Evolutionary conservation across 2,329 filamentous ascomycete species (phyloP).

Genomic region (Xylaria sp.): DNA sequence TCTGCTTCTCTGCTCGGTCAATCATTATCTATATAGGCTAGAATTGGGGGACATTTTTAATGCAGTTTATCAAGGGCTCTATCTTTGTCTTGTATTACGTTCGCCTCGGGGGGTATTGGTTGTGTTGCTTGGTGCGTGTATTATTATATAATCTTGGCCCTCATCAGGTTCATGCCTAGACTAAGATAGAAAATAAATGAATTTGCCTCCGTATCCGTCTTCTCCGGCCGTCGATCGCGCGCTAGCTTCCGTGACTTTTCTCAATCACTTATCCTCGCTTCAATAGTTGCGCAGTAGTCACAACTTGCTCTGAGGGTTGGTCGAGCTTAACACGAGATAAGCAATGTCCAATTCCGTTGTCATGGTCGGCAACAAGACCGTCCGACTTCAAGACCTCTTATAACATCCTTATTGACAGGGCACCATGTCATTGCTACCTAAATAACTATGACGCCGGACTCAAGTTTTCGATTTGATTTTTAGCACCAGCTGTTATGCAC

Average conservation of each 20-base stretch:
- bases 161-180: conserved; percentile 12
- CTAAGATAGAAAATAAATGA: conserved; percentile 9
- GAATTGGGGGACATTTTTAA: not conserved
- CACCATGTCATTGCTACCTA: not conserved
- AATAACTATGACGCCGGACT: conserved; percentile 3
- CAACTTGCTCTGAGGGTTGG: not conserved
- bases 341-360: conserved; percentile 15
- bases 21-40: not conserved
- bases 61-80: not conserved
- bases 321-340: conserved; percentile 14
- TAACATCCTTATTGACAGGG: not conserved
- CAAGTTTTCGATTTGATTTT: not conserved
- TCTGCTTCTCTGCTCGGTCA: not conserved
- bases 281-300: conserved; percentile 8
- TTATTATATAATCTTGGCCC: conserved; percentile 5
- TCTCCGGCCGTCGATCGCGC: conserved; percentile 12
- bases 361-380: conserved; percentile 29
- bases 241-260: conserved; percentile 18
- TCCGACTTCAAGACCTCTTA: conserved; percentile 19
- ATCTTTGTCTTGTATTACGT: conserved; percentile 9
- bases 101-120: not conserved
- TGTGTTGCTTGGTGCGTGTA: not conserved
- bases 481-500: conserved; percentile 19
- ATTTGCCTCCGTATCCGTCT: conserved; percentile 16
- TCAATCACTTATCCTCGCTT: not conserved